These are phyloP conservation scores for Cutaneotrichosporon arboriforme DNA, from an alignment of 1,284 basidiomycete genomes.

Conservation along the genomic window DNA sequence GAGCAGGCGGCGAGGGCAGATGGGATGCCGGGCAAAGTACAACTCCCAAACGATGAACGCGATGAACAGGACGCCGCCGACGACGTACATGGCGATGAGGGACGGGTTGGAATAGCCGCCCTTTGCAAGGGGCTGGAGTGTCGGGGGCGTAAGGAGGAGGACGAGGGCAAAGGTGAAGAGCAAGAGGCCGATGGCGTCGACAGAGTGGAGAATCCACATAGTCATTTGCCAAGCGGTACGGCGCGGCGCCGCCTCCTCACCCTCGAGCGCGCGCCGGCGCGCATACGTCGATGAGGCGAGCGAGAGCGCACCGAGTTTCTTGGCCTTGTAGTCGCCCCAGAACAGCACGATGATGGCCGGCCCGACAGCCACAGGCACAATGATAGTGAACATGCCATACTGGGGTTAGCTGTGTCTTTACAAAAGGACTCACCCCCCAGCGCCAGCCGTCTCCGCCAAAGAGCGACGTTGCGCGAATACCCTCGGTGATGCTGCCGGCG, in stretches of 20 bases:
- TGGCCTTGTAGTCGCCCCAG: constrained; percentile 43
- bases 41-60: constrained; percentile 50
- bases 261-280: constrained; percentile 12
- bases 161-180: constrained; percentile 60
- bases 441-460: constrained; percentile 50
- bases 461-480: constrained; percentile 46
- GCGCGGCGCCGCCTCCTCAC: constrained; percentile 2
- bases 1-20: constrained; percentile 56
- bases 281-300: constrained; percentile 40
- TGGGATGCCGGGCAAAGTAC: constrained; percentile 47
- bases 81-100: constrained; percentile 44
- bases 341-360: constrained; percentile 41
- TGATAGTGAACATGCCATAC: constrained; percentile 38
- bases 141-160: constrained; percentile 64
- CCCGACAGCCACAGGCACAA: constrained; percentile 17
- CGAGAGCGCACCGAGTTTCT: constrained; percentile 32
- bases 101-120: constrained; percentile 44
- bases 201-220: constrained; percentile 27
- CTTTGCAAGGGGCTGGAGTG: constrained; percentile 52
- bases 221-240: constrained; percentile 12
- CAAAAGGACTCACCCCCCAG: constrained; percentile 53
- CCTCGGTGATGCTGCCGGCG: constrained; percentile 53
- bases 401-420: neutral
- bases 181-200: constrained; percentile 58
- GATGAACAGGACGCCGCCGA: constrained; percentile 48